These are phyloP conservation scores for Zymoseptoria pseudotritici DNA, from an alignment of 2,329 filamentous ascomycete species.

Conservation along the genomic window DNA sequence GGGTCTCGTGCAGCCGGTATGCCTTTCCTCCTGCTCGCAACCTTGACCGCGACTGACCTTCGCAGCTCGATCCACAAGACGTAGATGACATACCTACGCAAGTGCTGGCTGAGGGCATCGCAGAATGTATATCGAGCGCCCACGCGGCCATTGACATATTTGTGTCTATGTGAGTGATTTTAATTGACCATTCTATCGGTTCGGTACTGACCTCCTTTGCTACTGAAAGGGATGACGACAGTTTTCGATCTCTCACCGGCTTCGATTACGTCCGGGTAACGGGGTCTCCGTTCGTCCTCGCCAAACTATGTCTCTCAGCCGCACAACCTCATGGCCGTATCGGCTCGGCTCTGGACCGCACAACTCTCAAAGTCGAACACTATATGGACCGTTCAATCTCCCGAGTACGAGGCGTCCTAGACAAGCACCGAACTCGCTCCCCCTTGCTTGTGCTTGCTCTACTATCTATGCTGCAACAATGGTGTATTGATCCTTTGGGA, in stretches of 20 bases:
- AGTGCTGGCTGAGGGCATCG: conserved; percentile 60
- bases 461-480: conserved; percentile 26
- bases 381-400: conserved; percentile 65
- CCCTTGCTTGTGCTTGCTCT: conserved; percentile 25
- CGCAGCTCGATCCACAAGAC: conserved; percentile 15
- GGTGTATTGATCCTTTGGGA: conserved; percentile 22
- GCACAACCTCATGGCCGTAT: conserved; percentile 58
- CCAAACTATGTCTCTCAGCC: conserved; percentile 66
- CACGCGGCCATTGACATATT: conserved; percentile 62
- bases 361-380: conserved; percentile 57
- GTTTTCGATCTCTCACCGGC: conserved; percentile 59
- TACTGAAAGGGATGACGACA: conserved; percentile 38
- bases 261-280: conserved; percentile 65
- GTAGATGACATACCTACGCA: conserved; percentile 35
- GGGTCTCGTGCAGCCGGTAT: conserved; percentile 39
- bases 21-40: background rate
- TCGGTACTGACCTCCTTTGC: background rate
- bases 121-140: conserved; percentile 58
- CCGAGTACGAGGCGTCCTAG: conserved; percentile 58
- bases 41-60: background rate
- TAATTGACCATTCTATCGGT: background rate
- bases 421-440: conserved; percentile 23
- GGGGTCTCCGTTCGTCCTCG: conserved; percentile 63
- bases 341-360: conserved; percentile 60
- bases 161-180: conserved; percentile 41